These are phyloP conservation scores for Penicillium herquei DNA, from an alignment of 495 filamentous ascomycete genomes.

Conservation along the genomic window DNA sequence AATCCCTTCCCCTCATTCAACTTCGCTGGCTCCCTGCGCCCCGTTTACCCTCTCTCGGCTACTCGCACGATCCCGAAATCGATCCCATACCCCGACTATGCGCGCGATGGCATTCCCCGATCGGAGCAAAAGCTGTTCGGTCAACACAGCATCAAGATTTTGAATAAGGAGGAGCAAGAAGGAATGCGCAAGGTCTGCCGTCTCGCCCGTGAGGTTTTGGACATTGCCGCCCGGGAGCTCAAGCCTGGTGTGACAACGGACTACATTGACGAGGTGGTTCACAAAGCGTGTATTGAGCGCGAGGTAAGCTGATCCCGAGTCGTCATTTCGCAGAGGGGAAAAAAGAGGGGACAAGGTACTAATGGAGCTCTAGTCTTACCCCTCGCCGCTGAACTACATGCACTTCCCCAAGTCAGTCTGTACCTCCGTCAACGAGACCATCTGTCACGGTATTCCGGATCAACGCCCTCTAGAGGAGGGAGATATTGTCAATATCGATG, in stretches of 20 bases:
- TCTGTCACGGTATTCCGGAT: conserved; percentile 92
- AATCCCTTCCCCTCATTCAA: conserved; percentile 88
- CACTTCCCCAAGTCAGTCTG: conserved; percentile 98
- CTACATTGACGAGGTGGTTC: conserved; percentile 92
- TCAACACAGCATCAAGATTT: conserved; percentile 74
- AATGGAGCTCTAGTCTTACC: conserved; percentile 70
- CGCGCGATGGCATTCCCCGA: conserved; percentile 75
- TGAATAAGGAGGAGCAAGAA: conserved; percentile 75
- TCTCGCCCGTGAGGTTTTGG: conserved; percentile 85
- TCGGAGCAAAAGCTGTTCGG: conserved; percentile 71
- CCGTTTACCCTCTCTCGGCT: conserved; percentile 84
- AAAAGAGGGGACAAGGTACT: neutral
- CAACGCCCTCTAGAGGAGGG: conserved; percentile 74
- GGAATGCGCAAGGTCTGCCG: conserved; percentile 94
- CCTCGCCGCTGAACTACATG: conserved; percentile 93
- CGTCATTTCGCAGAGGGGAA: neutral
- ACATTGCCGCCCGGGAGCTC: conserved; percentile 78
- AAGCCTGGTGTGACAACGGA: conserved; percentile 93
- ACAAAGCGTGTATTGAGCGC: conserved; percentile 92
- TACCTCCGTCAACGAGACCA: conserved; percentile 93
- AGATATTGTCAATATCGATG: conserved; percentile 88
- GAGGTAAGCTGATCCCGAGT: conserved; percentile 56
- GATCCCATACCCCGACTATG: conserved; percentile 85
- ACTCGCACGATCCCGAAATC: conserved; percentile 70
- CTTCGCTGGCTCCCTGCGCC: conserved; percentile 77